Evolutionary conservation across 2,329 filamentous ascomycete genomes (phyloP).

Genomic region (Fusarium transvaalense): DNA sequence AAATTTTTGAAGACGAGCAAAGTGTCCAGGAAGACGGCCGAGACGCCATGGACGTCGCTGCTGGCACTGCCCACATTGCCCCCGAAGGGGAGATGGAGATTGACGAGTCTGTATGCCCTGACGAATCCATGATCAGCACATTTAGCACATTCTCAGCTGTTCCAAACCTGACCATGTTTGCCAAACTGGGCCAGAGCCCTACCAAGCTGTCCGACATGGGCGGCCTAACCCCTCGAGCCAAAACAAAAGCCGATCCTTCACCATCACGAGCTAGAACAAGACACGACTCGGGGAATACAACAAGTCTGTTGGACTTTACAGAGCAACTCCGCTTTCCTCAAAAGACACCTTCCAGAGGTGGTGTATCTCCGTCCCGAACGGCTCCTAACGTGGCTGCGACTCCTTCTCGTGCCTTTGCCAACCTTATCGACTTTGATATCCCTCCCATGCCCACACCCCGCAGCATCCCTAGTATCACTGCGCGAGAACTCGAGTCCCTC

Average conservation of each 20-base stretch:
- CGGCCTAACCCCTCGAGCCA: constrained; percentile 56
- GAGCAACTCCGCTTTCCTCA: constrained; percentile 71
- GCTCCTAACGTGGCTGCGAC: constrained; percentile 55
- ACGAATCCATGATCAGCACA: constrained; percentile 82
- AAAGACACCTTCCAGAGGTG: constrained; percentile 61
- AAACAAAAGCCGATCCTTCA: constrained; percentile 50
- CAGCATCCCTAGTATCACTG: constrained; percentile 89
- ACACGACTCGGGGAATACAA: constrained; percentile 70
- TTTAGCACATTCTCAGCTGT: constrained; percentile 92
- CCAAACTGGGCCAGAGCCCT: constrained; percentile 76
- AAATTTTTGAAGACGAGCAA: constrained; percentile 71
- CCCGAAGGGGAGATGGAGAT: constrained; percentile 44
- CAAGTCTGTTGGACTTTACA: constrained; percentile 90
- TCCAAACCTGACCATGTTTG: constrained; percentile 87
- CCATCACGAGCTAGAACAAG: constrained; percentile 51
- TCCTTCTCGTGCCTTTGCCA: constrained; percentile 68
- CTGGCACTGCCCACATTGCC: constrained; percentile 49
- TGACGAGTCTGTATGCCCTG: constrained; percentile 63
- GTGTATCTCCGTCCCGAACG: constrained; percentile 51
- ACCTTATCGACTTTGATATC: constrained; percentile 82
- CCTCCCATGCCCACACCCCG: constrained; percentile 93
- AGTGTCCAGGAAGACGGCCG: constrained; percentile 49
- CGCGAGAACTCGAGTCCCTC: constrained; percentile 90
- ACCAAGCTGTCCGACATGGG: constrained; percentile 62
- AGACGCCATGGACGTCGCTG: constrained; percentile 44